Base-by-base conservation (phyloP, 2,329 filamentous ascomycete genomes). In the Sporothrix schenckii region DNA sequence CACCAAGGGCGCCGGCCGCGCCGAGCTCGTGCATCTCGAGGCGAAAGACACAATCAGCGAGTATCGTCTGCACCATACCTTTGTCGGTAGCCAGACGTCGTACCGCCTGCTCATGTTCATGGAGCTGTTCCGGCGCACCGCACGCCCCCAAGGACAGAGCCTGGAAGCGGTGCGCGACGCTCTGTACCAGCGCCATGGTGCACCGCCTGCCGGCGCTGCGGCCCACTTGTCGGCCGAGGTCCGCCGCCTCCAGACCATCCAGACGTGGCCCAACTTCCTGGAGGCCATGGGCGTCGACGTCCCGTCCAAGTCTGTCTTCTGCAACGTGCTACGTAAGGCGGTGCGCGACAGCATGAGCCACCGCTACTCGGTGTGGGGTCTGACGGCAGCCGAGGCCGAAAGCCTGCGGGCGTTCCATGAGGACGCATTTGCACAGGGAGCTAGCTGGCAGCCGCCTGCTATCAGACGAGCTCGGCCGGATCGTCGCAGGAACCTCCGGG, bases 61-160 rank as follows among this genome's bases (percentile, higher is more conserved):
- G 0, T 85, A 86, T 73, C 83, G 84, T 11, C 78, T 86, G 0
- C 71, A 78, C 60, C 80, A 80, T 73, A 85, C 83, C 0, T 86
- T 84, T 74, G 75, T 80, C 16, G 83, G 81, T 16, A 81, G 79
- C 24, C 78, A 77, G 39, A 84, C 82, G 0, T 84, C 82, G 0
- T 86, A 86, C 74, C 80, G 83, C 2, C 79, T 85, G 4, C 78
- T 86, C 34, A 86, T 86, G 83, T 85, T 86, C 76, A 80, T 82
- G 11, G 83, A 83, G 70, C 78, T 86, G 16, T 86, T 86, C 76
- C 81, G 81, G 11, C 80, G 77, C 63, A 81, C 80, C 0, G 83
- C 81, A 3, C 79, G 83, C 79, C 0, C 75, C 9, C 44, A 21
- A 24, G 61, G 52, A 34, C 44, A 74, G 80, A 73, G 80, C 1